Evolutionary conservation across 768 basidiomycete species (phyloP).

Genomic region (Podaxis pistillaris): DNA sequence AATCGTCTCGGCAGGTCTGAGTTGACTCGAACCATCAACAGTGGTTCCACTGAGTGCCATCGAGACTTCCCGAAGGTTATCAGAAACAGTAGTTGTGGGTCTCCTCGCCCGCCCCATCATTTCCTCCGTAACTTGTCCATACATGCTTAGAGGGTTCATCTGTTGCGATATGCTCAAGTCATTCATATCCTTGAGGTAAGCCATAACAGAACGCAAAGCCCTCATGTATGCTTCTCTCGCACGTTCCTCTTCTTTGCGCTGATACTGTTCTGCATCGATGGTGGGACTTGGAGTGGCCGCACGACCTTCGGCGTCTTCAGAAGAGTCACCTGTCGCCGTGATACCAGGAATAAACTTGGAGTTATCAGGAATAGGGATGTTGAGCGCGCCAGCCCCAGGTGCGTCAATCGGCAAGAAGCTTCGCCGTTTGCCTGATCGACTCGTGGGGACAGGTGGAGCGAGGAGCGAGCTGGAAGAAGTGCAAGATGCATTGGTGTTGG

Average conservation of each 20-base stretch:
- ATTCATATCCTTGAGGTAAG: conserved; percentile 93
- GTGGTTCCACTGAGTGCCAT: conserved; percentile 49
- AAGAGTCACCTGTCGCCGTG: conserved; percentile 33
- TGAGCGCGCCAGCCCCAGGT: conserved; percentile 48
- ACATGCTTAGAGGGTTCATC: conserved; percentile 52
- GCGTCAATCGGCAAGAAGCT: conserved; percentile 88
- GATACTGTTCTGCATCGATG: conserved; percentile 45
- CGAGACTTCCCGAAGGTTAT: conserved; percentile 56
- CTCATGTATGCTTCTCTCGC: conserved; percentile 70
- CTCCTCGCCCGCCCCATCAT: conserved; percentile 52
- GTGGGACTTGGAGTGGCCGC: conserved; percentile 45
- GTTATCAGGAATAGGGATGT: conserved; percentile 62
- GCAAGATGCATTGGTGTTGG: conserved; percentile 10
- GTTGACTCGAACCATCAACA: conserved; percentile 47
- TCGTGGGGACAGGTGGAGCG: conserved; percentile 39
- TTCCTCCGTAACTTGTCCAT: conserved; percentile 52
- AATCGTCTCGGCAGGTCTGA: conserved; percentile 67
- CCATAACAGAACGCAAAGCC: conserved; percentile 89
- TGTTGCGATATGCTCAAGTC: conserved; percentile 80
- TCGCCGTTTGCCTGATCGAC: conserved; percentile 66
- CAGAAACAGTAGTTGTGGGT: conserved; percentile 54
- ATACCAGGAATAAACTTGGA: conserved; percentile 58
- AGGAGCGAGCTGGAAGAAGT: conserved; percentile 36
- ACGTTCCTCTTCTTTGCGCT: conserved; percentile 69
- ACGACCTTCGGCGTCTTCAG: conserved; percentile 22